Evolutionary conservation across 495 filamentous ascomycete species (phyloP).

Genomic region (Penicillium verhagenii): DNA sequence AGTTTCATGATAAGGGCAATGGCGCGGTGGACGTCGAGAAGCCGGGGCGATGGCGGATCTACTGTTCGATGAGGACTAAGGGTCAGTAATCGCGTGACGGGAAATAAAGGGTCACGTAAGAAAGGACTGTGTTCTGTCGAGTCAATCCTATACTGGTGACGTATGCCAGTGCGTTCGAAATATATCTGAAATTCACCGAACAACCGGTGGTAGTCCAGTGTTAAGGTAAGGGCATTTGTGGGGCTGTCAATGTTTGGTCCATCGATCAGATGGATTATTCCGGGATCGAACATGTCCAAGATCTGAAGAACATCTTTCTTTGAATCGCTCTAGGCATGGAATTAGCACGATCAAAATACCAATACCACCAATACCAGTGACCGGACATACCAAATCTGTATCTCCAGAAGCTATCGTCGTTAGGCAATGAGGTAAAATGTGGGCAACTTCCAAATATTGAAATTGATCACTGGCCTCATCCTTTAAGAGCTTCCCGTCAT

Average conservation of each 20-base stretch:
- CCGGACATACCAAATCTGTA: slow-evolving; percentile 9
- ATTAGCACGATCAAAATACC: too few species aligned
- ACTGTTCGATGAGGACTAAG: slow-evolving; percentile 28
- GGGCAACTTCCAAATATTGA: slow-evolving; percentile 18
- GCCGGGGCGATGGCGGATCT: slow-evolving; percentile 26
- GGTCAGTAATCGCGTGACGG: slow-evolving; percentile 24
- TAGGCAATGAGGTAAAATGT: slow-evolving; percentile 23
- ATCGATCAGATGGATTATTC: slow-evolving; percentile 17
- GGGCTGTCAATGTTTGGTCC: slow-evolving; percentile 20
- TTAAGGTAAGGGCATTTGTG: slow-evolving; percentile 24
- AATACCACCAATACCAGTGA: too few species aligned
- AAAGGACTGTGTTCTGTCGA: slow-evolving; percentile 20
- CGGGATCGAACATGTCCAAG: slow-evolving; percentile 23
- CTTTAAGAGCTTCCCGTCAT: slow-evolving; percentile 12
- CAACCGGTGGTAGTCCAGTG: slow-evolving; percentile 23
- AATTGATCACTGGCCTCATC: slow-evolving; percentile 4
- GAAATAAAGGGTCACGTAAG: slow-evolving; percentile 25
- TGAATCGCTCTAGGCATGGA: slow-evolving; percentile 19
- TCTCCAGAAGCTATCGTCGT: slow-evolving; percentile 4
- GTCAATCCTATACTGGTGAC: slow-evolving; percentile 27
- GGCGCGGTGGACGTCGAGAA: slow-evolving; percentile 34
- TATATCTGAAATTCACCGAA: slow-evolving; percentile 22
- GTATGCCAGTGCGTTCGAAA: slow-evolving; percentile 21
- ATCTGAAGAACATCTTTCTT: slow-evolving; percentile 21
- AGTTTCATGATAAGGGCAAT: slow-evolving; percentile 34